phyloP scores from a whole-genome alignment of 805 yeast genomes.

The Saccharomycopsis olivae region DNA sequence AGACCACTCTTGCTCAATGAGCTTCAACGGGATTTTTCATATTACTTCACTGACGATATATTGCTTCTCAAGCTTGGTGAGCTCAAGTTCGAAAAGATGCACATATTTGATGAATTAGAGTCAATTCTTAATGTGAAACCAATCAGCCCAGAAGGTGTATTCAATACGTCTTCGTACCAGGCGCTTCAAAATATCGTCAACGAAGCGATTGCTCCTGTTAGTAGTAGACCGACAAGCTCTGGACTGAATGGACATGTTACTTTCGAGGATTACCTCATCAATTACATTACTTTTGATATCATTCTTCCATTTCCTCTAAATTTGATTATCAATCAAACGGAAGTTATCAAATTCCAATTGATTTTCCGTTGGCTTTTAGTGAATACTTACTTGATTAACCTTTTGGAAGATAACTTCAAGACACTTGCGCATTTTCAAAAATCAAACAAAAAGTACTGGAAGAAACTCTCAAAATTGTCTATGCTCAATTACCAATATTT shows the following conservation, averaged over 20 bases:
- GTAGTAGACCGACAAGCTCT: not conserved
- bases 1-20: conserved; percentile 16
- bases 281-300: conserved; percentile 44
- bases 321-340: conserved; percentile 58
- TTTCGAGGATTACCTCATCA: conserved; percentile 33
- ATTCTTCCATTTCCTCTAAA: conserved; percentile 83
- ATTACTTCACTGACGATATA: not conserved
- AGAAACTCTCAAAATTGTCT: not conserved
- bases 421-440: not conserved
- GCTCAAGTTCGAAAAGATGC: conserved; percentile 32
- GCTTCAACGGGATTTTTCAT: conserved; percentile 9
- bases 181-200: conserved; percentile 14
- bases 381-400: not conserved
- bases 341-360: conserved; percentile 67
- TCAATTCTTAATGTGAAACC: conserved; percentile 45
- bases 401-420: not conserved
- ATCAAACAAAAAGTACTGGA: no score
- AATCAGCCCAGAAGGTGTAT: conserved; percentile 41
- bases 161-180: conserved; percentile 22
- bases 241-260: conserved; percentile 3
- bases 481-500: conserved; percentile 1
- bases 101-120: conserved; percentile 31
- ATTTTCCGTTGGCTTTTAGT: conserved; percentile 39
- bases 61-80: conserved; percentile 9
- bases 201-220: conserved; percentile 5